Evolutionary conservation across 1,139 yeast species (phyloP), one percentile per base, ranked within the genome.

Genomic region (Yamadazyma kanchanaburiensis): DNA sequence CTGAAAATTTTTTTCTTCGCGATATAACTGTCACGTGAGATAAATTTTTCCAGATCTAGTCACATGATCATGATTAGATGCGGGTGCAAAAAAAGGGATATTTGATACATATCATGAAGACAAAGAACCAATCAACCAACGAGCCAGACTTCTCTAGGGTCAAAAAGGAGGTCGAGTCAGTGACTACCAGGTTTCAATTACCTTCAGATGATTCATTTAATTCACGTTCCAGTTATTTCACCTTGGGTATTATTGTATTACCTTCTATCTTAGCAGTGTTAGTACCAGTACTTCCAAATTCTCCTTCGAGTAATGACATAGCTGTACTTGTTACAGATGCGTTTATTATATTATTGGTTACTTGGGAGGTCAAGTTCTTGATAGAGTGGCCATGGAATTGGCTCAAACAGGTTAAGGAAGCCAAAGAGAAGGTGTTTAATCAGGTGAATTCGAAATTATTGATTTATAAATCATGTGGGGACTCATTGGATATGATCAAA

Each of bases 331-430:
- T 59, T 14, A 56, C 64, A 13, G 64, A 60, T 32, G 39, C 50
- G 3, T 35, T 61, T 17, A 46, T 57, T 18, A 48, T 61, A 7
- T 25, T 57, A 10, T 31, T 58, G 3, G 50, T 59, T 3, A 49
- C 60, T 9, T 51, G 56, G 51, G 43, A 52, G 4, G 54, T 60
- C 10, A 51, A 49, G 30, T 46, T 49, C 23, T 40, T 54, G 3
- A 46, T 53, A 16, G 65, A 60, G 27, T 60, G 66, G 67, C 67
- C 68, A 1, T 60, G 63, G 59, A 40, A 41, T 10, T 60, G 67
- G 68, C 35, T 53, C 11, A 35, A 43, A n/a, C 52, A 50, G 22
- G 40, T 62, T 12, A 43, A 44, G 25, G 40, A 38, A 5, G 37
- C 53, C 6, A 57, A 53, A 30, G 26, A 27, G 2, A 42, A 36